Conservation (phyloP, 495 filamentous ascomycete species). For the Cryomyces antarcticus region DNA sequence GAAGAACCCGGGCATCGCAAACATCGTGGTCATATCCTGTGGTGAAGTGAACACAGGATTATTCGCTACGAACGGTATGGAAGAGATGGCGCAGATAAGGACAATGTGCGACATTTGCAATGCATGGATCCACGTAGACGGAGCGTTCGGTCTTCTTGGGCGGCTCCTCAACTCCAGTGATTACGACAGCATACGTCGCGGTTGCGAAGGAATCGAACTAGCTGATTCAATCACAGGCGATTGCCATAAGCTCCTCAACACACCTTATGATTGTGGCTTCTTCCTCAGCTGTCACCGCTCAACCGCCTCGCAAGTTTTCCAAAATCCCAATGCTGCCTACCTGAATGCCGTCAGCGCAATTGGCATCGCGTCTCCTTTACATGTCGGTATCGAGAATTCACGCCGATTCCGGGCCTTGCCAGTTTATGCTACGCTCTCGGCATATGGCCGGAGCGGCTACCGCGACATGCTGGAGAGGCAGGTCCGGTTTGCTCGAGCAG, state of each 20-base stretch:
- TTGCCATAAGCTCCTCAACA: constrained; percentile 83
- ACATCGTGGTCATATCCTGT: constrained; percentile 58
- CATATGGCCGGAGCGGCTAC: constrained; percentile 54
- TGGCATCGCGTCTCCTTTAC: constrained; percentile 57
- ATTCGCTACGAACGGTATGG: constrained; percentile 42
- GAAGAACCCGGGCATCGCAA: constrained; percentile 29
- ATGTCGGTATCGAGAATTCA: constrained; percentile 82
- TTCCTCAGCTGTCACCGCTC: constrained; percentile 50
- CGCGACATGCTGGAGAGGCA: constrained; percentile 50
- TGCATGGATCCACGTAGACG: constrained; percentile 84
- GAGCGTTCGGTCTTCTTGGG: constrained; percentile 75
- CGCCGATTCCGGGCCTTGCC: constrained; percentile 76
- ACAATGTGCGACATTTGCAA: constrained; percentile 49
- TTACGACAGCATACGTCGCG: constrained; percentile 32
- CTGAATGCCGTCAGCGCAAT: constrained; percentile 26
- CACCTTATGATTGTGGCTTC: constrained; percentile 87
- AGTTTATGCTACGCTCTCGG: constrained; percentile 61
- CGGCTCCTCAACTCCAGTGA: constrained; percentile 33
- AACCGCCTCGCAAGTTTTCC: constrained; percentile 42
- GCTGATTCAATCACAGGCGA: constrained; percentile 77
- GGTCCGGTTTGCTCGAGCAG: constrained; percentile 43
- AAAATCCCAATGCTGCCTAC: constrained; percentile 76
- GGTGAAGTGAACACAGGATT: constrained; percentile 84
- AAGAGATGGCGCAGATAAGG: constrained; percentile 43
- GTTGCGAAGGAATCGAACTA: constrained; percentile 49